A percentile compares a stretch with the other conserved stretches of the same genome.
These are phyloP conservation scores for Hortiboletus flavorubellus DNA, from an alignment of 768 basidiomycete species.

Conservation along the genomic window DNA sequence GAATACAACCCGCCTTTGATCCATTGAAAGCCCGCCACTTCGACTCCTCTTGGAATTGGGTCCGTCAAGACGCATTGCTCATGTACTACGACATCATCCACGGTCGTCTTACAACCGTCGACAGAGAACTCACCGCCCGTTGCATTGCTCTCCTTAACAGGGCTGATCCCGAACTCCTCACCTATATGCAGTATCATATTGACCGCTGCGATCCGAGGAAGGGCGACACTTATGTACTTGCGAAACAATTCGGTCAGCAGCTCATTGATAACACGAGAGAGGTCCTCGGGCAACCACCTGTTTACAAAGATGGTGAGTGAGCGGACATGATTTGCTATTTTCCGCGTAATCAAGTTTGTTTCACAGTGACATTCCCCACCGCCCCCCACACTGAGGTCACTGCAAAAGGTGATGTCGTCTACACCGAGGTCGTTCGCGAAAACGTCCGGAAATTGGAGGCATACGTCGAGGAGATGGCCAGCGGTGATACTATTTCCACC, in stretches of 20 bases:
- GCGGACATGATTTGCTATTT: background rate
- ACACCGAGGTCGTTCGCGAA: conserved; percentile 92
- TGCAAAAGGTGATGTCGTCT: conserved; percentile 90
- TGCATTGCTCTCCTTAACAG: conserved; percentile 98
- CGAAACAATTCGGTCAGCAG: conserved; percentile 95
- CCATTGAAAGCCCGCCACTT: conserved; percentile 96
- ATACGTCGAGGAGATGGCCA: conserved; percentile 98
- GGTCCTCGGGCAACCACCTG: conserved; percentile 76
- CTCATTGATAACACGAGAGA: conserved; percentile 92
- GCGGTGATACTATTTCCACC: conserved; percentile 79
- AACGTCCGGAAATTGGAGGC: conserved; percentile 97
- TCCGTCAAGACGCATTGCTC: conserved; percentile 89
- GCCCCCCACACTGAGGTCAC: conserved; percentile 95
- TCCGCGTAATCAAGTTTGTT: background rate
- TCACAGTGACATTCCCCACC: conserved; percentile 92
- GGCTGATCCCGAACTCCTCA: conserved; percentile 86
- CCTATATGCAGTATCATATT: conserved; percentile 96
- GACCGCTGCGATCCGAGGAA: conserved; percentile 73
- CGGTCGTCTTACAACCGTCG: conserved; percentile 89
- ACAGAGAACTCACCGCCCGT: conserved; percentile 94
- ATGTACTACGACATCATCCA: conserved; percentile 99
- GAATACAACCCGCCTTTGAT: conserved; percentile 93
- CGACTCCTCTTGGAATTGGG: conserved; percentile 99
- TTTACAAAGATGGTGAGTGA: conserved; percentile 89
- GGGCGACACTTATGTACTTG: conserved; percentile 92